Conservation (phyloP, 192 early-diverging fungal species). For the Podila horticola region DNA sequence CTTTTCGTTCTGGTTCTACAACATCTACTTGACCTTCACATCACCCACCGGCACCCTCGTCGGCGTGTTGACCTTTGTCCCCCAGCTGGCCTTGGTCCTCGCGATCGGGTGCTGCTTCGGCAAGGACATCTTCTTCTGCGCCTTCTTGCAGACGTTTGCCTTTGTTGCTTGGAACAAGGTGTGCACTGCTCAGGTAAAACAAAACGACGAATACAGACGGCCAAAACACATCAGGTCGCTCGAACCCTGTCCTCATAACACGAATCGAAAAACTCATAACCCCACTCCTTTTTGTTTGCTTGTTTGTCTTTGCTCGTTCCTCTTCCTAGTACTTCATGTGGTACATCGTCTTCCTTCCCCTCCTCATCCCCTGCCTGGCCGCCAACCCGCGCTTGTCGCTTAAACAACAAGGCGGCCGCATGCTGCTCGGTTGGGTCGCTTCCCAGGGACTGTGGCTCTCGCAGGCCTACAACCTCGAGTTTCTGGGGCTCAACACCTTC, state of each 20-base stretch:
- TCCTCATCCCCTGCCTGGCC: constrained; percentile 74
- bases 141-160: constrained; percentile 93
- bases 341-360: constrained; percentile 93
- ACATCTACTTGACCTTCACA: constrained; percentile 85
- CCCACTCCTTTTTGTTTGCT: too few relatives aligned
- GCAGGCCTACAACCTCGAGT: constrained; percentile 89
- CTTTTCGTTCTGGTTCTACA: constrained; percentile 97
- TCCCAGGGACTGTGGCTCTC: constrained; percentile 86
- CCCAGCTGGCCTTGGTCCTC: constrained; percentile 78
- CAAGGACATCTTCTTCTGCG: constrained; percentile 87
- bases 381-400: constrained; percentile 31
- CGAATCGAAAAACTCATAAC: too few relatives aligned
- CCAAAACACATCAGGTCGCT: too few relatives aligned
- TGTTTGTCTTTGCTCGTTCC: constrained; percentile 7
- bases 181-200: constrained; percentile 87
- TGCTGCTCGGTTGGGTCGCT: constrained; percentile 32
- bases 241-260: too few relatives aligned
- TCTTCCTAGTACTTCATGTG: constrained; percentile 96
- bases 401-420: constrained; percentile 17
- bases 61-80: constrained; percentile 83
- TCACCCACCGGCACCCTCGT: constrained; percentile 60
- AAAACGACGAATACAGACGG: neutral
- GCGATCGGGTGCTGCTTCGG: constrained; percentile 77
- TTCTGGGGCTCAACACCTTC: constrained; percentile 88
- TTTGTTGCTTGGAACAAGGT: constrained; percentile 99